phyloP scores from a whole-genome alignment of 1,284 basidiomycete species.

The Fomes fomentarius region DNA sequence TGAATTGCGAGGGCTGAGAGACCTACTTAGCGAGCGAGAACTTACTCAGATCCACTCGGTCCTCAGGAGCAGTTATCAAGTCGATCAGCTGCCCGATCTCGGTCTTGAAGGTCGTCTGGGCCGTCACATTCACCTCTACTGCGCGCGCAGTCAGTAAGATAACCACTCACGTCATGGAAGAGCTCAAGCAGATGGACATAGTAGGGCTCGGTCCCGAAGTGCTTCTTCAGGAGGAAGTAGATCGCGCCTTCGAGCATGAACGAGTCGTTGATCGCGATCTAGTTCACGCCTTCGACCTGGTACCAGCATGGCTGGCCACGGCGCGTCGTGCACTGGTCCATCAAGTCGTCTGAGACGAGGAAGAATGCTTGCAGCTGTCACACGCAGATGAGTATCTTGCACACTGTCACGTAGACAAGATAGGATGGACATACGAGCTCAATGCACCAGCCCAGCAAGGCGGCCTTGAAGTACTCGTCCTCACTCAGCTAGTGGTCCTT shows the following conservation, averaged over 20 bases:
- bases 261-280: conserved; percentile 95
- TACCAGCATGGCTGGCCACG: conserved; percentile 99
- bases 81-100: conserved; percentile 97
- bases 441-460: conserved; percentile 94
- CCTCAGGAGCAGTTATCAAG: conserved; percentile 93
- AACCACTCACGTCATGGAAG: conserved; percentile 75
- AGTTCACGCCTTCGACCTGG: conserved; percentile 72
- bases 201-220: conserved; percentile 84
- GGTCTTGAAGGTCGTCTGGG: conserved; percentile 86
- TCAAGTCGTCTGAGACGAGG: conserved; percentile 98
- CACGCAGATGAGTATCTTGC: not conserved
- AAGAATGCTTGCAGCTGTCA: conserved; percentile 94
- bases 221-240: conserved; percentile 87
- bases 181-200: conserved; percentile 91
- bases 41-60: conserved; percentile 83
- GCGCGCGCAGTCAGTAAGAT: no score
- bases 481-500: conserved; percentile 70
- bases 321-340: conserved; percentile 93
- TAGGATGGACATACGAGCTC: conserved; percentile 73
- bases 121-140: no score
- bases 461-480: conserved; percentile 89
- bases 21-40: conserved; percentile 85
- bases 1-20: conserved; percentile 23
- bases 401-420: no score
- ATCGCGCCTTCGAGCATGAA: conserved; percentile 98